Evolutionary conservation across 2,329 filamentous ascomycete species (phyloP).

Genomic region (Calonectria leucothoes): DNA sequence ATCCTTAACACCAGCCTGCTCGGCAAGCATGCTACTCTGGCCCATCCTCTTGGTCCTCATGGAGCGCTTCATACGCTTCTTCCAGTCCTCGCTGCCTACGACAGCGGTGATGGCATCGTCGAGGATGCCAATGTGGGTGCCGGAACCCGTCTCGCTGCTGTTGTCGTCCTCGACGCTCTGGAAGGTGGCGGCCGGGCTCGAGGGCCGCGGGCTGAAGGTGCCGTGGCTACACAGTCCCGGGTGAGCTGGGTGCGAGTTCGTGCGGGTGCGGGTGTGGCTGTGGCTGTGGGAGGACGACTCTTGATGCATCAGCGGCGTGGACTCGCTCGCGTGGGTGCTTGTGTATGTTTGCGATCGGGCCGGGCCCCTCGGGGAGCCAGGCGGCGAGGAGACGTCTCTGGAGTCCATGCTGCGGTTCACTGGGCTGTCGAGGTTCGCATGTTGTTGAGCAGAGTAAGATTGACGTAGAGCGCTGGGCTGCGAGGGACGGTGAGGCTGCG

Average conservation of each 20-base stretch:
- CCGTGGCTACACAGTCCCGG: conserved; percentile 74
- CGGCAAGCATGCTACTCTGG: conserved; percentile 77
- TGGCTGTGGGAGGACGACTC: conserved; percentile 29
- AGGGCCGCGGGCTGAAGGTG: conserved; percentile 78
- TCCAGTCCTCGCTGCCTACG: conserved; percentile 58
- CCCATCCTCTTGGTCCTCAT: conserved; percentile 75
- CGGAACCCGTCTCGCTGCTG: conserved; percentile 47
- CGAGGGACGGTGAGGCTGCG: conserved; percentile 52
- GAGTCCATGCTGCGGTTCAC: conserved; percentile 23
- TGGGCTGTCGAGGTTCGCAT: conserved; percentile 29
- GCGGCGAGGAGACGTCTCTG: conserved; percentile 31
- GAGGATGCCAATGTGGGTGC: conserved; percentile 49
- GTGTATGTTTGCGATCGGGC: conserved; percentile 34
- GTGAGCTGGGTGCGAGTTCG: conserved; percentile 49
- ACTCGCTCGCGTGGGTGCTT: conserved; percentile 51
- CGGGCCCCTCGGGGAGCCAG: conserved; percentile 37
- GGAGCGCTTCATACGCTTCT: conserved; percentile 60
- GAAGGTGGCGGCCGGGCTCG: conserved; percentile 56
- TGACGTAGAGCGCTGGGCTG: conserved; percentile 61
- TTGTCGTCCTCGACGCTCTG: conserved; percentile 43
- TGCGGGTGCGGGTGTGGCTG: conserved; percentile 11
- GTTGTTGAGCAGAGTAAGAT: conserved; percentile 51
- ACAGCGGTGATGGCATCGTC: conserved; percentile 54
- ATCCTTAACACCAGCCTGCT: conserved; percentile 79
- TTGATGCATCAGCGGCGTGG: conserved; percentile 61